Percentiles rank a stretch among this genome's conserved stretches.
Conservation (phyloP, 2,329 filamentous ascomycete genomes). For the Arachnomyces sp. region DNA sequence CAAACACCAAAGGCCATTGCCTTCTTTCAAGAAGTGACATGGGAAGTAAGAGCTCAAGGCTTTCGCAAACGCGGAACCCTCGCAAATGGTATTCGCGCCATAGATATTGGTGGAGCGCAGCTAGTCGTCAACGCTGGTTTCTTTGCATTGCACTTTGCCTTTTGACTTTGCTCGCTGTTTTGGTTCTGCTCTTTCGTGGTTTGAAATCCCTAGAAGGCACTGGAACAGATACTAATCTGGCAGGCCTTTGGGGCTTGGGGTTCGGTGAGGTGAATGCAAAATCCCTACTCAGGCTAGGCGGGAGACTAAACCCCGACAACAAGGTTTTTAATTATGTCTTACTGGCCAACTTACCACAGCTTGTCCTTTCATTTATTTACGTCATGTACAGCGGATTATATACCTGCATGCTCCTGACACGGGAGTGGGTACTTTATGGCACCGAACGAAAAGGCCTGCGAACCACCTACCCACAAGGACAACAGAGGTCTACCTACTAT, state of each 20-base stretch:
- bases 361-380: conserved; percentile 29
- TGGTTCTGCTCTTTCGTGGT: conserved; percentile 6
- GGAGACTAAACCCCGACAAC: conserved; percentile 3
- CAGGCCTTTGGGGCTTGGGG: conserved; percentile 1
- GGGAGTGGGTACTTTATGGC: conserved; percentile 43
- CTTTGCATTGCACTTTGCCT: conserved; percentile 6
- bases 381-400: conserved; percentile 28
- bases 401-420: conserved; percentile 41
- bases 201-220: neutral
- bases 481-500: conserved; percentile 39
- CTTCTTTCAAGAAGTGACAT: conserved; percentile 14
- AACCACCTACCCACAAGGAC: conserved; percentile 27
- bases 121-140: conserved; percentile 15
- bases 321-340: conserved; percentile 12
- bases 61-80: neutral
- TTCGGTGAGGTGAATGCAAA: conserved; percentile 6
- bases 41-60: neutral
- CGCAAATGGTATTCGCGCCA: conserved; percentile 7
- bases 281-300: too few species aligned
- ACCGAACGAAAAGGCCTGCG: conserved; percentile 33
- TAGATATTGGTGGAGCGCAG: conserved; percentile 9
- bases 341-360: conserved; percentile 30
- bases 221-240: too few species aligned
- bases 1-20: conserved; percentile 18
- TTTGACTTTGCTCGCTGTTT: conserved; percentile 9